A percentile compares a stretch with the other conserved stretches of the same genome.
phyloP scores from a whole-genome alignment of 345 rosid genomes.

The Microthlaspi erraticum region DNA sequence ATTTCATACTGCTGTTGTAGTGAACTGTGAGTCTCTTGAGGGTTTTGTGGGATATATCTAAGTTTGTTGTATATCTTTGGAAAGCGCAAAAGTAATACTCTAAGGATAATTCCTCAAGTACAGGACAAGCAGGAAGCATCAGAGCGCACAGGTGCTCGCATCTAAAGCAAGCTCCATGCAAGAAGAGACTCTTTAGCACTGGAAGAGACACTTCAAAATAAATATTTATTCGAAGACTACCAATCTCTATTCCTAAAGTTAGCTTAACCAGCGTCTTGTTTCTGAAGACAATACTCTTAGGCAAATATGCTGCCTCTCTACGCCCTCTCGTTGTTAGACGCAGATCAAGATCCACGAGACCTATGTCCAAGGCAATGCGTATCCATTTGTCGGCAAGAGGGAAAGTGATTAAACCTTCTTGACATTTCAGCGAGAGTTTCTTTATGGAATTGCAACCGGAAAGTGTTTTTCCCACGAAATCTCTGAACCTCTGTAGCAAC shows the following conservation, averaged over 20 bases:
- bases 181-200: constrained; percentile 10
- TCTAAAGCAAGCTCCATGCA: background rate
- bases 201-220: background rate
- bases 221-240: too few species aligned
- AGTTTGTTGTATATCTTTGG: too few species aligned
- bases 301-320: too few species aligned
- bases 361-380: background rate
- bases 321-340: background rate
- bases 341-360: constrained; percentile 11
- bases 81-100: too few species aligned
- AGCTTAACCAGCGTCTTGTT: constrained; percentile 13
- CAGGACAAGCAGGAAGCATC: constrained; percentile 12
- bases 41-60: constrained; percentile 19
- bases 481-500: background rate
- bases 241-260: background rate
- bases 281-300: background rate
- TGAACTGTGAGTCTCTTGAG: constrained; percentile 18
- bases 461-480: constrained; percentile 3
- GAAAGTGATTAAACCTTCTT: background rate
- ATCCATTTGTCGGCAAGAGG: background rate
- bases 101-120: constrained; percentile 12
- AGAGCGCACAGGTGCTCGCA: accelerated
- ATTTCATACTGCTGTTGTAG: too few species aligned
- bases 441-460: background rate
- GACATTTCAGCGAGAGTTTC: constrained; percentile 17